Base-by-base conservation (phyloP, 2,329 filamentous ascomycete species). In the Magnaporthiopsis incrustans region DNA sequence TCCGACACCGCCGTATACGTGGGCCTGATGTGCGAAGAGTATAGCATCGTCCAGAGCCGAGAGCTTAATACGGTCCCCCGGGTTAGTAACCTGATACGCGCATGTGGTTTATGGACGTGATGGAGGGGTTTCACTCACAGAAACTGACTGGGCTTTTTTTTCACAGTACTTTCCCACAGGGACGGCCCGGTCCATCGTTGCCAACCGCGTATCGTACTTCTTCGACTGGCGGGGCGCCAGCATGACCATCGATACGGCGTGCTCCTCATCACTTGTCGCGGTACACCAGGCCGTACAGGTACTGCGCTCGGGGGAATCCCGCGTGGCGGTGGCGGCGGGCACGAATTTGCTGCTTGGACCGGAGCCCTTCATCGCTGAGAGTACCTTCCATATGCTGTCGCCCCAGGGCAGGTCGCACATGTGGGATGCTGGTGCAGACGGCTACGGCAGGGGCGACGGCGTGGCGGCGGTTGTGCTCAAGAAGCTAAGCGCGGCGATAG, bases 401-500 rank as follows among this genome's bases (percentile, higher is more conserved):
- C 67, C 67, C 2, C 67, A 68, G 8, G 70, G 67, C 6, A 65
- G 63, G 8, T 74, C 68, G 63, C 67, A 72, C 57, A 70, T 69
- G 1, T 80, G 77, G 30, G 79, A 81, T 64, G 65, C 68, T 2
- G 66, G 68, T 1, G 81, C 77, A 1, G 73, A 78, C 64, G 81
- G 81, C 0, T 83, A 82, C 65, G 75, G 71, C 0, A 73, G 78
- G 11, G 80, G 77, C 1, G 81, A 84, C 64, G 81, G 78, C 0
- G 69, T 77, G 4, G 75, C 68, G 1, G 67, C 73, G 6, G 56
- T 83, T 0, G 63, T 80, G 0, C 63, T 84, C 0, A 83, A 83
- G 70, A 71, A 70, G 0, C 69, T 83, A 0, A 67, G 70, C 1
- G 74, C 76, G 60, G 81, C 81, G 1, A 62, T 82, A 1, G 65